Conservation (phyloP, 257 asterid species). For the Paraleonurus japonicus region DNA sequence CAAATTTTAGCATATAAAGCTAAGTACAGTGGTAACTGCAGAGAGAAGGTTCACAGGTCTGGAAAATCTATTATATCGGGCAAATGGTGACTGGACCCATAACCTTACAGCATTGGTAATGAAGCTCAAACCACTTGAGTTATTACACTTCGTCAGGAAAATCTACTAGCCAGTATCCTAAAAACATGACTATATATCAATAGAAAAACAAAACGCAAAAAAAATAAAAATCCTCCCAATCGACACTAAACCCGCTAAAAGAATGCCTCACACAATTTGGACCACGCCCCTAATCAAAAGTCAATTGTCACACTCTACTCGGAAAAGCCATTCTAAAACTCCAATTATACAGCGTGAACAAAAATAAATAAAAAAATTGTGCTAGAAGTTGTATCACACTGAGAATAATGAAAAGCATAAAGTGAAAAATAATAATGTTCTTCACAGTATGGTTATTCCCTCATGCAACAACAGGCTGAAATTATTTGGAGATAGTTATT, state of each 20-base stretch:
- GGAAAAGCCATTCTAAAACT: background rate
- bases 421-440: background rate
- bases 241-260: background rate
- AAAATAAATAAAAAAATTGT: background rate
- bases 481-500: background rate
- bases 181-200: background rate
- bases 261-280: background rate
- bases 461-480: no score
- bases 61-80: background rate
- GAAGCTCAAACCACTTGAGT: no score
- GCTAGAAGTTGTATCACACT: background rate
- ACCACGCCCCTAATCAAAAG: constrained; percentile 6
- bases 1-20: background rate
- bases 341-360: background rate
- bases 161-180: background rate
- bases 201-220: background rate
- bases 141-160: no score
- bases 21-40: background rate
- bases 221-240: background rate
- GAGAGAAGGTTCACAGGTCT: background rate
- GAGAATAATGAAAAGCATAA: background rate
- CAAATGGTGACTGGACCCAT: no score
- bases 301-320: background rate
- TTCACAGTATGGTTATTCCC: no score
- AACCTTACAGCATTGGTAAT: no score